A percentile compares a stretch with the other conserved stretches of the same genome.
phyloP scores from a whole-genome alignment of 2,329 filamentous ascomycete genomes.

The Colletotrichum higginsianum region DNA sequence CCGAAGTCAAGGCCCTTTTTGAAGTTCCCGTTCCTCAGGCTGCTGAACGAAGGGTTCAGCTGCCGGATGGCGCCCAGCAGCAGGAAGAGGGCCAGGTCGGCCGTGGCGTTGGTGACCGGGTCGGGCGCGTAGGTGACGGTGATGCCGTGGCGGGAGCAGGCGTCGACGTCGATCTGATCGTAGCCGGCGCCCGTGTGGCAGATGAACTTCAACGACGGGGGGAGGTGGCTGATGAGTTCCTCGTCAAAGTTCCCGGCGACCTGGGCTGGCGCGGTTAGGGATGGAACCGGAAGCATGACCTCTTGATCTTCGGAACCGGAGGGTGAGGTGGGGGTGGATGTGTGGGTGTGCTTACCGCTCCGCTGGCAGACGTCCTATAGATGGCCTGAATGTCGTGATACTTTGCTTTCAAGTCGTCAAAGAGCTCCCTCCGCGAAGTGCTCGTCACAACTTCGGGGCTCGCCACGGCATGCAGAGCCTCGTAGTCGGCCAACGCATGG shows the following conservation, averaged over 20 bases:
- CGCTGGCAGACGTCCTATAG: constrained; percentile 47
- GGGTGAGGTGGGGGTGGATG: no score
- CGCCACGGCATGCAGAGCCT: constrained; percentile 38
- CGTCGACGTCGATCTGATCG: constrained; percentile 50
- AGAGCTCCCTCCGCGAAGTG: constrained; percentile 42
- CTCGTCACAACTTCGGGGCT: constrained; percentile 44
- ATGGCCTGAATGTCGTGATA: constrained; percentile 44
- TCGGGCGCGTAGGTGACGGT: constrained; percentile 48
- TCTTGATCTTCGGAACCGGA: no score
- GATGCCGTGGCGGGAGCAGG: constrained; percentile 44
- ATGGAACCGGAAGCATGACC: no score
- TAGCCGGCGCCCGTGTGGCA: constrained; percentile 51
- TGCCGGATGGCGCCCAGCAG: constrained; percentile 50
- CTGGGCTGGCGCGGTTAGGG: constrained; percentile 9
- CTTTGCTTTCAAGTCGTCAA: constrained; percentile 42
- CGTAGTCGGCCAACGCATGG: constrained; percentile 39
- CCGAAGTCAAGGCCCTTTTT: constrained; percentile 54
- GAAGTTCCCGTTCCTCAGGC: constrained; percentile 43
- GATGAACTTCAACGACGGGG: constrained; percentile 58
- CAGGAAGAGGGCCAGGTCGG: constrained; percentile 51
- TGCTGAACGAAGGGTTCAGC: constrained; percentile 48
- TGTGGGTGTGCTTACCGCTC: constrained; percentile 28
- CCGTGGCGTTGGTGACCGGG: constrained; percentile 59
- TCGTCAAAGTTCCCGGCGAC: constrained; percentile 55
- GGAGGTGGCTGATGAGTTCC: constrained; percentile 61